Evolutionary conservation across 129 eudicot species (phyloP), one percentile per base, ranked within the genome.

Genomic region (Saussurea involucrata): DNA sequence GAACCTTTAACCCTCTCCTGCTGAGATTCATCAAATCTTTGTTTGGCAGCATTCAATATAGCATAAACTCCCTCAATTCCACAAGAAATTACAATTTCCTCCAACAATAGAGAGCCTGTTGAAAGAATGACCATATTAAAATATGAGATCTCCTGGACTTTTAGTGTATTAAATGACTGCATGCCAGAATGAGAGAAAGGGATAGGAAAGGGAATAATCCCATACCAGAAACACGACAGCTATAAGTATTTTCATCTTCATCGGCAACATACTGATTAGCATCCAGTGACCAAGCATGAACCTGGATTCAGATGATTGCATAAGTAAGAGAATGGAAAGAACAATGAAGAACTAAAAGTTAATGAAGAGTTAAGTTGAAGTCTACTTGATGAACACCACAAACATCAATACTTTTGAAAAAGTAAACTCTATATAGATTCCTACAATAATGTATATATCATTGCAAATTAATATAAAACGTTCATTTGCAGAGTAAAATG

Each of bases 201-300:
- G 77, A n/a, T 32, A 21, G 63, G 32, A 74, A 65, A 34, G 31
- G 67, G n/a, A 21, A 24, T 25, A 73, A 63, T 58, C n/a, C 11
- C 63, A 79, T 85, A 92, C 99, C 99, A 80, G 97, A 92, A 75
- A 89, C 94, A 49, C 99, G 99, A 71, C 99, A 95, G 31, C 93
- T 92, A 29, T 85, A 95, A 72, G 92, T 85, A 76, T 95, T 92
- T 25, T 95, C 97, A 78, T 95, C 99, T 86, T 95, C 99, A 83
- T 95, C 99, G 42, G 99, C 90, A 78, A 95, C 92, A 85, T 88
- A 95, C 36, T 92, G 97, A 74, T 95, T 95, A 42, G 96, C 96
- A 89, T 95, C 99, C 63, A 89, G 24, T 69, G 99, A 87, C 99
- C 99, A 95, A 55, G 88, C 83, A 80, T 92, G 96, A 63, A 84